Evolutionary conservation across 78 protist species (phyloP).

Genomic region (Paulinella micropora): DNA sequence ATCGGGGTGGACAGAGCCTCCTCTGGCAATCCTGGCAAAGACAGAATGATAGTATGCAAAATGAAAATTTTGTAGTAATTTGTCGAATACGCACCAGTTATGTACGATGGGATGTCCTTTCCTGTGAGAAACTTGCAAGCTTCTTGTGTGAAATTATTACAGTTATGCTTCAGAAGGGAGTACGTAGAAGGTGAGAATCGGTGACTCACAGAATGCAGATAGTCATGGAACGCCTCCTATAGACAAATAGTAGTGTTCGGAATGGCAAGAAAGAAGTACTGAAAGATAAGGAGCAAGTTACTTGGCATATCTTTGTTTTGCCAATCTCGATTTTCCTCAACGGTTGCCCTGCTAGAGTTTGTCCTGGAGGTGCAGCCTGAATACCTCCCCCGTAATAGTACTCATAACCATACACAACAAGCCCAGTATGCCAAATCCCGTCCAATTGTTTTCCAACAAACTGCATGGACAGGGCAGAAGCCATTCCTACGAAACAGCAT

Average conservation of each 20-base stretch:
- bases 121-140: neutral
- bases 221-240: too few species aligned
- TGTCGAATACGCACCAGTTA: slow-evolving; percentile 1
- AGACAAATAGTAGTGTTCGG: too few species aligned
- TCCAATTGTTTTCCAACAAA: slow-evolving; percentile 1
- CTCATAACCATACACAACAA: neutral
- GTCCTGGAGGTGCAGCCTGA: neutral
- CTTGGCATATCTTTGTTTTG: too few species aligned
- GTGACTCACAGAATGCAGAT: too few species aligned
- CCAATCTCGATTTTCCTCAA: too few species aligned
- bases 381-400: slow-evolving; percentile 2
- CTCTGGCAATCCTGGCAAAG: neutral
- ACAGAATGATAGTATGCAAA: too few species aligned
- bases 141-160: neutral
- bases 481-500: too few species aligned
- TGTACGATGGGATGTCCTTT: neutral
- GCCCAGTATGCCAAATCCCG: neutral
- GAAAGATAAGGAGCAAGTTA: too few species aligned
- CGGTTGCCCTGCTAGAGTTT: neutral
- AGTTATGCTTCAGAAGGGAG: neutral
- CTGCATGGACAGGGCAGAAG: too few species aligned
- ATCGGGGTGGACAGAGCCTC: neutral
- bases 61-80: too few species aligned
- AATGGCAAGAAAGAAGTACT: too few species aligned
- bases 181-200: neutral